Percentiles rank a stretch among this genome's conserved stretches.
Conservation (phyloP, 2,329 filamentous ascomycete genomes). For the Albophoma yamanashiensis region DNA sequence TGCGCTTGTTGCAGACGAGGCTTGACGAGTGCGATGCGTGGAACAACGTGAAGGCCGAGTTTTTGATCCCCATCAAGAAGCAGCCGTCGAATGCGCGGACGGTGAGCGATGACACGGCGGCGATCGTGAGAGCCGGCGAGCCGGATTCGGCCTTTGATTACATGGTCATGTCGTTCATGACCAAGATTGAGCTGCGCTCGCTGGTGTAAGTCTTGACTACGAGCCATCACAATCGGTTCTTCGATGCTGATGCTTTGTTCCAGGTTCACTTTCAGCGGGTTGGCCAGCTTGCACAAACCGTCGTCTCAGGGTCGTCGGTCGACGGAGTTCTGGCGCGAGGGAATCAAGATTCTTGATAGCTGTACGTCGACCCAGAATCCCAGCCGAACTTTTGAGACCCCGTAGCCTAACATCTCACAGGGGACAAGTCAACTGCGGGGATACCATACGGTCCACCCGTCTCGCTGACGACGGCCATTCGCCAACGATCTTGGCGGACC, state of each 20-base stretch:
- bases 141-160: slow-evolving; percentile 37
- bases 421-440: slow-evolving; percentile 23
- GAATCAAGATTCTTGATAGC: slow-evolving; percentile 34
- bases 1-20: slow-evolving; percentile 48
- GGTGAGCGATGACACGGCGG: slow-evolving; percentile 46
- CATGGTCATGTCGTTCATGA: slow-evolving; percentile 49
- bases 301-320: slow-evolving; percentile 20
- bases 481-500: slow-evolving; percentile 52
- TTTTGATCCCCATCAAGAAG: slow-evolving; percentile 45
- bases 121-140: slow-evolving; percentile 38
- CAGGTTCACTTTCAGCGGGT: slow-evolving; percentile 45
- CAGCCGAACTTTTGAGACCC: neutral
- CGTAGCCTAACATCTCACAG: slow-evolving; percentile 7
- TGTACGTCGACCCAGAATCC: slow-evolving; percentile 21
- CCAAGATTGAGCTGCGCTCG: slow-evolving; percentile 45
- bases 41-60: slow-evolving; percentile 34
- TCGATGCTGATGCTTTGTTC: slow-evolving; percentile 6
- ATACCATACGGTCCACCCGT: slow-evolving; percentile 30
- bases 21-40: slow-evolving; percentile 48
- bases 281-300: slow-evolving; percentile 31
- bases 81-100: slow-evolving; percentile 34
- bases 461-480: slow-evolving; percentile 46
- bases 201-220: slow-evolving; percentile 35
- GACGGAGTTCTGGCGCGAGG: slow-evolving; percentile 30
- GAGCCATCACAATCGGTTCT: neutral